These are phyloP conservation scores for Ambrosiella xylebori DNA, from an alignment of 2,329 filamentous ascomycete genomes.

Conservation along the genomic window DNA sequence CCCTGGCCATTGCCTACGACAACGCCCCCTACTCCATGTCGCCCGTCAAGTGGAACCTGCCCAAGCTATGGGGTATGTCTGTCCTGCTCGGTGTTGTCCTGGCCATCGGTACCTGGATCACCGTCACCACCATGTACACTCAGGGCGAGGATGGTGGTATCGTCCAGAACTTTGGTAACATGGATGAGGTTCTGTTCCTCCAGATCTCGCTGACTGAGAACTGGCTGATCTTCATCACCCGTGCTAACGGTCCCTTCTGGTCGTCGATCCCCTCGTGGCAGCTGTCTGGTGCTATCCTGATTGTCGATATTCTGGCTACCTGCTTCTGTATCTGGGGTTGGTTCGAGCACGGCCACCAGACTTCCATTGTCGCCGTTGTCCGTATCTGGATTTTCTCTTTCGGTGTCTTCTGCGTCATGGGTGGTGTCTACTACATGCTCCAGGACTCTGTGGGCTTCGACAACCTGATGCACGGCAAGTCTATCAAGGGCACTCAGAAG, in stretches of 20 bases:
- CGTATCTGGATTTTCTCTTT: conserved; percentile 87
- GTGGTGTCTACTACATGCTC: conserved; percentile 56
- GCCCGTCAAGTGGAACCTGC: conserved; percentile 89
- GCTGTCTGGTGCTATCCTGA: conserved; percentile 55
- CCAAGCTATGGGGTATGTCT: conserved; percentile 81
- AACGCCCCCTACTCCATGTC: conserved; percentile 74
- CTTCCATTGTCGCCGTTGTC: conserved; percentile 67
- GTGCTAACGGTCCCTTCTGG: conserved; percentile 86
- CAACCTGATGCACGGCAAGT: conserved; percentile 86
- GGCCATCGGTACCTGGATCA: conserved; percentile 73
- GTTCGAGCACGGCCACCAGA: conserved; percentile 48
- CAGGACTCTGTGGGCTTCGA: conserved; percentile 69
- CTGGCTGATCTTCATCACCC: conserved; percentile 93
- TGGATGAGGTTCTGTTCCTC: conserved; percentile 72
- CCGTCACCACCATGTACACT: conserved; percentile 65
- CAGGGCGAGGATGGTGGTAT: conserved; percentile 58
- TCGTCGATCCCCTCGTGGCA: conserved; percentile 79
- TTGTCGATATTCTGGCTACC: conserved; percentile 71
- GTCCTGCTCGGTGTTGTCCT: conserved; percentile 67
- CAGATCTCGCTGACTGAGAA: conserved; percentile 84
- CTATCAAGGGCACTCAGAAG: conserved; percentile 63
- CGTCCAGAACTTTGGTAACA: conserved; percentile 71
- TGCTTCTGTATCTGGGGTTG: conserved; percentile 75
- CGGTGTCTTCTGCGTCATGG: conserved; percentile 73
- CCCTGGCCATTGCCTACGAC: conserved; percentile 82